Base-by-base conservation (phyloP, 2,329 filamentous ascomycete genomes). In the Akanthomyces lecanii region DNA sequence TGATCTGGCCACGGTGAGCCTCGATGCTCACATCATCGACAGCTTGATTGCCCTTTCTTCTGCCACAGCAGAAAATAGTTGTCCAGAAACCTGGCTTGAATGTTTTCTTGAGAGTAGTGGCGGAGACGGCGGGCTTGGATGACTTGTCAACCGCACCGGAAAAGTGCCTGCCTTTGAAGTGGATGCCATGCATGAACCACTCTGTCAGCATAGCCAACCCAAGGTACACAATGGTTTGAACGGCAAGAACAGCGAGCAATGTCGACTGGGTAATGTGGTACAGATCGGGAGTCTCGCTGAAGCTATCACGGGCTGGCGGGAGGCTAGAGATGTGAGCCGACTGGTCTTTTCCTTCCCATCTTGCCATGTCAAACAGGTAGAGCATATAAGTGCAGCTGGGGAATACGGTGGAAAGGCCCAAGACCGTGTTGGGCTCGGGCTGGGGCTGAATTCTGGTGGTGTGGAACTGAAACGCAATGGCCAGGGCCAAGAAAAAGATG, bases 1-100 rank as follows among this genome's bases (percentile, higher is more conserved):
- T 78, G 63, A 90, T 84, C 67, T 89, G 80, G 21, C 86, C 81
- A 70, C 82, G 78, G 47, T 82, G 78, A 8, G 85, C 84, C 21
- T 82, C 75, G 21, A 91, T 78, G 64, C 78, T 82, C 48, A 91
- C 75, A 36, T 84, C 76, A 64, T 89, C 78, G 3, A 91, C 87
- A 0, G 88, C 88, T 12, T 67, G 65, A n/a, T 71, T 68, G 11
- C 80, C 81, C 14, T 69, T 68, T 8, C 67, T 65, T 11, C 70
- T 69, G 5, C 71, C 68, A 51, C 71, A 75, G 61, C 70, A 72
- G 53, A 71, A 72, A 0, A 72, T 57, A 16, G 65, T 70, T 59
- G 69, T 68, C 55, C 70, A 67, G 60, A 72, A 69, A 3, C 66
- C 70, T 1, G 73, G 70, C 0, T 52, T 55, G 65, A 76, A 78